Conservation (phyloP, 257 asterid species). For the Anisodus tanguticus region DNA sequence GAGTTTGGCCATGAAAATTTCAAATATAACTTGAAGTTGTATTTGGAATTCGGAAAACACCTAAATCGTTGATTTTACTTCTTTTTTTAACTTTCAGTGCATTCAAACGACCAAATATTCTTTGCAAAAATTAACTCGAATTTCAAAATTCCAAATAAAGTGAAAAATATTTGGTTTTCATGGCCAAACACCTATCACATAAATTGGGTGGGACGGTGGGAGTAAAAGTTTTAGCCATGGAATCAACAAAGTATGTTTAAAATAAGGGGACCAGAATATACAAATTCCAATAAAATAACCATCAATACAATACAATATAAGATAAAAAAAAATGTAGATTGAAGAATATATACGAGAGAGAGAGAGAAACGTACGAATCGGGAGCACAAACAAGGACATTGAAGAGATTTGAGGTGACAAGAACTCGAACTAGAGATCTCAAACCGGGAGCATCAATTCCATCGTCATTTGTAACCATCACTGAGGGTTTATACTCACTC, state of each 20-base stretch:
- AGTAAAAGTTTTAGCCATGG: too few species aligned
- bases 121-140: too few species aligned
- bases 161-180: too few species aligned
- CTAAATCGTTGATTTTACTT: too few species aligned
- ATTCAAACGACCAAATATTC: too few species aligned
- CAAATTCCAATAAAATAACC: neutral
- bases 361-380: slow-evolving; percentile 52
- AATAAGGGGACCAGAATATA: neutral
- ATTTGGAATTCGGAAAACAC: too few species aligned
- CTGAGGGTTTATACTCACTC: neutral
- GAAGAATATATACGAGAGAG: neutral
- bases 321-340: neutral
- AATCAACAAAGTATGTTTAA: neutral
- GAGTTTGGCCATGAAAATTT: too few species aligned
- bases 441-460: slow-evolving; percentile 93
- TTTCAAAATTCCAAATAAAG: too few species aligned
- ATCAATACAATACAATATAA: neutral
- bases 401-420: slow-evolving; percentile 74
- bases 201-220: too few species aligned
- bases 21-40: too few species aligned
- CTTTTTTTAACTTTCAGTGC: too few species aligned
- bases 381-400: slow-evolving; percentile 88
- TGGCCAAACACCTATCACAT: too few species aligned
- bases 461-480: slow-evolving; percentile 66
- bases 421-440: slow-evolving; percentile 71